These are phyloP conservation scores for Backusella psychrophila DNA, from an alignment of 192 early-diverging fungal species.

Conservation along the genomic window DNA sequence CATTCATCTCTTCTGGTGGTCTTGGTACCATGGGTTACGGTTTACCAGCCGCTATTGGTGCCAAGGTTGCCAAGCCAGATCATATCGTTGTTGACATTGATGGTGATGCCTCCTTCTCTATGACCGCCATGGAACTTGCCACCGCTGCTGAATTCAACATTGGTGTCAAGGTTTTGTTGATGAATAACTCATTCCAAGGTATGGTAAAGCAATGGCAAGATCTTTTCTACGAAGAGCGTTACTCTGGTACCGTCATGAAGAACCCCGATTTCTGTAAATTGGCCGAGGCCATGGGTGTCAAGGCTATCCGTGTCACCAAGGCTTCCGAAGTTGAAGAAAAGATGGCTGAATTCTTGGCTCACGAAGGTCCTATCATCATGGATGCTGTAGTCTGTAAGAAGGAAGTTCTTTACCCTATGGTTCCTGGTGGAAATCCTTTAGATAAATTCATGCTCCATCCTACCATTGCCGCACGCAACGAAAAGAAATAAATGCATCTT, in stretches of 20 bases:
- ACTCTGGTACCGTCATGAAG: constrained; percentile 90
- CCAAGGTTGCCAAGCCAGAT: constrained; percentile 91
- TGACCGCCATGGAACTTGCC: constrained; percentile 98
- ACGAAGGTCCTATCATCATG: constrained; percentile 86
- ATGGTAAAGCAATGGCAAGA: constrained; percentile 97
- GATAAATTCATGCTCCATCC: constrained; percentile 82
- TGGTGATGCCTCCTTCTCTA: constrained; percentile 97
- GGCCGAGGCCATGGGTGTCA: constrained; percentile 90
- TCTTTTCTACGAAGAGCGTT: constrained; percentile 96
- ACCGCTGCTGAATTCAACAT: constrained; percentile 97
- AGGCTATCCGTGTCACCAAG: constrained; percentile 82
- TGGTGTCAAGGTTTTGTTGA: constrained; percentile 92
- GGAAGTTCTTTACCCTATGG: constrained; percentile 99
- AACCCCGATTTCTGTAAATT: constrained; percentile 99
- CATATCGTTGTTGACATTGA: constrained; percentile 98
- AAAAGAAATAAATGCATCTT: neutral
- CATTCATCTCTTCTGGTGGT: constrained; percentile 93
- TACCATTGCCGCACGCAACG: neutral
- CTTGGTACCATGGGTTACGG: constrained; percentile 99
- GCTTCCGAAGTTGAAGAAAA: constrained; percentile 80
- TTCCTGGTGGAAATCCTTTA: constrained; percentile 88
- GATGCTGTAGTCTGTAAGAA: constrained; percentile 89
- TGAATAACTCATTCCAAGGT: constrained; percentile 99
- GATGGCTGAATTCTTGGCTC: constrained; percentile 89
- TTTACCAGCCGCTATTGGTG: constrained; percentile 94